These are phyloP conservation scores for Colletotrichum sp. DNA, from an alignment of 2,329 filamentous ascomycete genomes.

Conservation along the genomic window DNA sequence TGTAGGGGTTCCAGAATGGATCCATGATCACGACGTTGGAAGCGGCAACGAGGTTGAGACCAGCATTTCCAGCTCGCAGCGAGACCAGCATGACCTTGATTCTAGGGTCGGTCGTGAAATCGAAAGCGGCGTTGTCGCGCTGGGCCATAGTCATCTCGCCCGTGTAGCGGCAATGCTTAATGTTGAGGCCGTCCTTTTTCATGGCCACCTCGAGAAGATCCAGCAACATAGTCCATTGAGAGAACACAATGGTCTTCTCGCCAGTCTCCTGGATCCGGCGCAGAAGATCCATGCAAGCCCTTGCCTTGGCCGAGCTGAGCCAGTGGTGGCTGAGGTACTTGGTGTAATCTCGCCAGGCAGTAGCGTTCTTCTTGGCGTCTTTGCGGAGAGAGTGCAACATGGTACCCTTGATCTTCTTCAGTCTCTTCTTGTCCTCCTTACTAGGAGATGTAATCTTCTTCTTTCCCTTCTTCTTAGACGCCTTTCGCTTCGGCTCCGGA, in stretches of 20 bases:
- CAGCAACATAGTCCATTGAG: slow-evolving; percentile 80
- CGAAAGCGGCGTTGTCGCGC: slow-evolving; percentile 70
- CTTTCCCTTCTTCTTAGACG: slow-evolving; percentile 16
- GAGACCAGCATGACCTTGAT: slow-evolving; percentile 78
- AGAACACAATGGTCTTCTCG: slow-evolving; percentile 84
- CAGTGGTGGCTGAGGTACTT: slow-evolving; percentile 71
- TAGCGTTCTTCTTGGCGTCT: slow-evolving; percentile 44
- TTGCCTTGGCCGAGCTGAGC: slow-evolving; percentile 77
- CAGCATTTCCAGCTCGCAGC: slow-evolving; percentile 82
- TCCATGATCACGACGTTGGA: slow-evolving; percentile 90
- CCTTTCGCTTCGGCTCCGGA: neutral
- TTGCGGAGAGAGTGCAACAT: slow-evolving; percentile 32
- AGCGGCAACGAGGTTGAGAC: slow-evolving; percentile 83
- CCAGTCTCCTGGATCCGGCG: slow-evolving; percentile 49
- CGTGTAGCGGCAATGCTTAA: slow-evolving; percentile 74
- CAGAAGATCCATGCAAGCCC: slow-evolving; percentile 71
- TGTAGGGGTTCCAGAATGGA: slow-evolving; percentile 93
- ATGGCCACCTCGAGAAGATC: slow-evolving; percentile 80
- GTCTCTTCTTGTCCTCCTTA: slow-evolving; percentile 26
- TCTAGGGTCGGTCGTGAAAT: slow-evolving; percentile 65
- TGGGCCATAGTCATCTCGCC: slow-evolving; percentile 73
- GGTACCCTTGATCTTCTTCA: slow-evolving; percentile 44
- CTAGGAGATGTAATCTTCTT: slow-evolving; percentile 18
- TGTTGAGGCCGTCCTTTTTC: slow-evolving; percentile 50
- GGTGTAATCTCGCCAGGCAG: slow-evolving; percentile 75